These are phyloP conservation scores for Calendula officinalis DNA, from an alignment of 129 eudicot genomes.

Conservation along the genomic window DNA sequence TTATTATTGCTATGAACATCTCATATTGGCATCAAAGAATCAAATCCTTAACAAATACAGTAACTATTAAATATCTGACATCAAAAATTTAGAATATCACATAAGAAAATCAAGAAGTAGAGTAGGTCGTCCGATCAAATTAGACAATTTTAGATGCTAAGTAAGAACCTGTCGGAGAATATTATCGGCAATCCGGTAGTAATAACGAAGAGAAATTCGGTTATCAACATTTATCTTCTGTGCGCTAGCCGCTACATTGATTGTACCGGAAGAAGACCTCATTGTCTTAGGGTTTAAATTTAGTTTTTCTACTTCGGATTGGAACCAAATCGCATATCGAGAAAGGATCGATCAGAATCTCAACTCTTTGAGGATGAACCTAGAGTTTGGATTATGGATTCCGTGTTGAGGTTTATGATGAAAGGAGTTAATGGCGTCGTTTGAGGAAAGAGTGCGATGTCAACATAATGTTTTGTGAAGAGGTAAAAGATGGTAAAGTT, in stretches of 20 bases:
- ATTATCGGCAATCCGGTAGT: constrained; percentile 84
- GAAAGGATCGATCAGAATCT: neutral
- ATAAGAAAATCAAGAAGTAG: neutral
- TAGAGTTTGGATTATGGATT: no score
- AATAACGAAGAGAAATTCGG: constrained; percentile 67
- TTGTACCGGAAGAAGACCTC: constrained; percentile 45
- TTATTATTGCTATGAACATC: neutral
- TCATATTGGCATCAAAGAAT: neutral
- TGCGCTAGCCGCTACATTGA: constrained; percentile 66
- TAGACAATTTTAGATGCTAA: neutral
- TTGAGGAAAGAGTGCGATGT: no score
- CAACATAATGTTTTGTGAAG: no score
- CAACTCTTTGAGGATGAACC: no score
- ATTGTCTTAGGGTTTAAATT: constrained; percentile 26
- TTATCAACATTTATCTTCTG: constrained; percentile 67
- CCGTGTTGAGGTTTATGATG: no score
- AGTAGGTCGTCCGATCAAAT: neutral
- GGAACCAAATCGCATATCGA: constrained; percentile 19
- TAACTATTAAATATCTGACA: neutral
- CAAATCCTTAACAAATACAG: neutral
- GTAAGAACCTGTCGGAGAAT: constrained; percentile 70
- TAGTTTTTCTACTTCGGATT: constrained; percentile 20
- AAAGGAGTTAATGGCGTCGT: no score
- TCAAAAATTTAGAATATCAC: constrained; percentile 3
- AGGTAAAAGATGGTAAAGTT: no score